phyloP scores from a whole-genome alignment of 1,139 yeast species.

The Yamadazyma kanchanaburiensis region DNA sequence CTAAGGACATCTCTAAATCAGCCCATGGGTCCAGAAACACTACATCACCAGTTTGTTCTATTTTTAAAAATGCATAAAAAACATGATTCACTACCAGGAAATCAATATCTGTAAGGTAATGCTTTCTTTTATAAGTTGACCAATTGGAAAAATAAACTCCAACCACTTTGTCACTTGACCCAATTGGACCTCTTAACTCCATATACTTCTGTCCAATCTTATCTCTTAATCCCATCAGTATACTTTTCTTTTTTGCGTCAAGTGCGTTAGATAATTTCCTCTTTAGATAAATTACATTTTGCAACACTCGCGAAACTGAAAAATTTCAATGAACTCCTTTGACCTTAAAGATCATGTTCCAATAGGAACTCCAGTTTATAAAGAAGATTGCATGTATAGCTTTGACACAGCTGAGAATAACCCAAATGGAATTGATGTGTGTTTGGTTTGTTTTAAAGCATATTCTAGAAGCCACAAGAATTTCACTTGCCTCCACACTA shows the following conservation, averaged over 20 bases:
- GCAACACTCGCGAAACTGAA: no score
- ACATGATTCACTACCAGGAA: slow-evolving; percentile 56
- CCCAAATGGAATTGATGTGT: slow-evolving; percentile 64
- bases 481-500: slow-evolving; percentile 54
- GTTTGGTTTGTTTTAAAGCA: slow-evolving; percentile 63
- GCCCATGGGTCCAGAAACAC: slow-evolving; percentile 65
- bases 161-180: slow-evolving; percentile 10
- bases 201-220: no score
- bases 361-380: slow-evolving; percentile 38
- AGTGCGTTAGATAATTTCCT: no score
- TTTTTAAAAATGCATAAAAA: slow-evolving; percentile 71
- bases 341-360: no score
- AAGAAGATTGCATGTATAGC: slow-evolving; percentile 82
- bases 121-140: slow-evolving; percentile 68
- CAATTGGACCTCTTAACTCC: no score
- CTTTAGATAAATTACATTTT: no score
- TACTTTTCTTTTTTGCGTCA: no score
- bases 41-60: slow-evolving; percentile 56
- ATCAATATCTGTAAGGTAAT: slow-evolving; percentile 68
- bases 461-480: slow-evolving; percentile 52
- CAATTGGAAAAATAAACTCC: slow-evolving; percentile 51
- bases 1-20: slow-evolving; percentile 45
- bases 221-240: no score
- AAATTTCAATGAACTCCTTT: no score
- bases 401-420: slow-evolving; percentile 70